Conservation (phyloP, 306 rosid genomes). For the Lupinus albus region DNA sequence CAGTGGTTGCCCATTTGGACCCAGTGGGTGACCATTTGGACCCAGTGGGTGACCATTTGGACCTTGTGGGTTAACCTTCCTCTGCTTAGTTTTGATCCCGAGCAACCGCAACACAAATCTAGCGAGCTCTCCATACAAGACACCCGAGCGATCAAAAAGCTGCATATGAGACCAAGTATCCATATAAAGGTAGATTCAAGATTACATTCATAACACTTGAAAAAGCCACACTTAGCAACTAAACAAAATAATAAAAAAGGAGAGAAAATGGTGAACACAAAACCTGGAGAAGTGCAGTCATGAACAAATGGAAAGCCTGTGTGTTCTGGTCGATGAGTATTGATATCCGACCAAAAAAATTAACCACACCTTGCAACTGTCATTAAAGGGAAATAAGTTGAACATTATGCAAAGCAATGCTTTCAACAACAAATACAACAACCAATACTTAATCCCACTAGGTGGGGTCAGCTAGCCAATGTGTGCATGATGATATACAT, state of each 20-base stretch:
- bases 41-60: conserved; percentile 55
- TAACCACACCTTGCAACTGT: conserved; percentile 94
- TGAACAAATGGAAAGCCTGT: conserved; percentile 94
- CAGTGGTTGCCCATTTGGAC: conserved; percentile 43
- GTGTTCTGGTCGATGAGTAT: conserved; percentile 96
- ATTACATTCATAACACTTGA: not conserved
- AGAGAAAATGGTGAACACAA: conserved; percentile 33
- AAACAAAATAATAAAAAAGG: conserved; percentile 26
- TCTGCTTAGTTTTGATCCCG: conserved; percentile 62
- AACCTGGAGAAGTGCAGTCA: conserved; percentile 98
- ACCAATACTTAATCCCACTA: no score
- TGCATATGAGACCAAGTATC: conserved; percentile 44
- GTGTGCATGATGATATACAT: no score
- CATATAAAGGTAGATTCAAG: not conserved
- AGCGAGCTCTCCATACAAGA: conserved; percentile 83
- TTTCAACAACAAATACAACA: not conserved
- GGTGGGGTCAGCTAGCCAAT: no score
- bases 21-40: no score
- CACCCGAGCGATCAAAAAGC: conserved; percentile 81
- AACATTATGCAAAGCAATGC: conserved; percentile 15
- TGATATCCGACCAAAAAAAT: conserved; percentile 91
- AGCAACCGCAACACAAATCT: conserved; percentile 75
- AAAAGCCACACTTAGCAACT: not conserved
- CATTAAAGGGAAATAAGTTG: conserved; percentile 33
- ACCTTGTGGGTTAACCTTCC: conserved; percentile 50